These are phyloP conservation scores for Pueraria montana DNA, from an alignment of 306 rosid genomes.

Conservation along the genomic window DNA sequence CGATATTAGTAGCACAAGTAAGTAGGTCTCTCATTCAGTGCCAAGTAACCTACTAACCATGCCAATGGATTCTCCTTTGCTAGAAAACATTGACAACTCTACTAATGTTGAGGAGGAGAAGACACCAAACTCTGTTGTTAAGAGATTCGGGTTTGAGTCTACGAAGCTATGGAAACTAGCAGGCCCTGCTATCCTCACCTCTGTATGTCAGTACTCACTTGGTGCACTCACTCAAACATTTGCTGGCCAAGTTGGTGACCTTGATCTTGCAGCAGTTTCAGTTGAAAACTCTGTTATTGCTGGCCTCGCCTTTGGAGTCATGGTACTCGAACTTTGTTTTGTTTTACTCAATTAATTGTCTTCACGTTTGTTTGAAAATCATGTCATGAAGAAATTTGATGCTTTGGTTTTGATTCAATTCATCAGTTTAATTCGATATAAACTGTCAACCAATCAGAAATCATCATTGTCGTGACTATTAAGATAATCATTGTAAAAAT, in stretches of 20 bases:
- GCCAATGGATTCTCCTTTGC: not conserved
- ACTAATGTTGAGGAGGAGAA: not conserved
- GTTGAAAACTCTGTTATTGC: constrained; percentile 77
- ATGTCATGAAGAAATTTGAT: too few relatives aligned
- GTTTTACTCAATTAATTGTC: too few relatives aligned
- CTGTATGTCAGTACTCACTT: constrained; percentile 64
- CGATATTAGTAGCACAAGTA: not conserved
- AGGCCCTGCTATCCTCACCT: constrained; percentile 70
- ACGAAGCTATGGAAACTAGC: constrained; percentile 62
- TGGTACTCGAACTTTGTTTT: constrained; percentile 52
- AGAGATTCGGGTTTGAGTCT: not conserved
- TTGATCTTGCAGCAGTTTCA: constrained; percentile 79
- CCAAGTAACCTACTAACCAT: too few relatives aligned
- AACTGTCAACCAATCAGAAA: too few relatives aligned
- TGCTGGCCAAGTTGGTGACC: constrained; percentile 58
- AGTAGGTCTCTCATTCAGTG: not conserved
- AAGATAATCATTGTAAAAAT: too few relatives aligned
- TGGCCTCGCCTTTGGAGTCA: constrained; percentile 75
- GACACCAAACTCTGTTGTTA: not conserved
- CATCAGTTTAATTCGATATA: too few relatives aligned
- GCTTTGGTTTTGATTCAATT: too few relatives aligned
- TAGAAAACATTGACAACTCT: not conserved
- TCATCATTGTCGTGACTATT: too few relatives aligned
- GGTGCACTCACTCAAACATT: constrained; percentile 79
- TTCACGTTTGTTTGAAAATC: too few relatives aligned